Percentiles rank a stretch among this genome's conserved stretches.
Evolutionary conservation across 176 grass and related monocot genomes (phyloP).

Genomic region (Thalia dealbata): DNA sequence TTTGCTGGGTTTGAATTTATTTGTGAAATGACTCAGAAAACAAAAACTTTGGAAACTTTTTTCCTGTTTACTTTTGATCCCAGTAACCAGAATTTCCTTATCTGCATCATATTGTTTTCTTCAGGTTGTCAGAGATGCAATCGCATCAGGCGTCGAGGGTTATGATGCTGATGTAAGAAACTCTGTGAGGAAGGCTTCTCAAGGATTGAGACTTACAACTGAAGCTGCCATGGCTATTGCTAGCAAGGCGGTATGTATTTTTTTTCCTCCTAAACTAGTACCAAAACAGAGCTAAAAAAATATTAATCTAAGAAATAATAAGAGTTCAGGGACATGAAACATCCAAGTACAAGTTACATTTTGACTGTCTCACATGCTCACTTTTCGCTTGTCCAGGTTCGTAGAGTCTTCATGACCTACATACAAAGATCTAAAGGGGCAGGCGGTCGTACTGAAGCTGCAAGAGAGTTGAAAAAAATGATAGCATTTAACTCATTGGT

Average conservation of each 20-base stretch:
- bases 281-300: background rate
- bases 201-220: constrained; percentile 62
- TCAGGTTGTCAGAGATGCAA: constrained; percentile 71
- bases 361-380: constrained; percentile 10
- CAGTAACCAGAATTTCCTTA: background rate
- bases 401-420: constrained; percentile 69
- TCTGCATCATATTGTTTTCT: constrained; percentile 24
- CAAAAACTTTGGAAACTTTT: too few species aligned
- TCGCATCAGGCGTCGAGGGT: constrained; percentile 71
- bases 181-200: constrained; percentile 76
- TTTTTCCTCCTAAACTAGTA: constrained; percentile 12
- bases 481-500: constrained; percentile 75
- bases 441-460: constrained; percentile 72
- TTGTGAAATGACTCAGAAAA: too few species aligned
- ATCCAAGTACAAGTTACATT: constrained; percentile 2
- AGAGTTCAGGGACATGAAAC: background rate
- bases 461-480: constrained; percentile 87
- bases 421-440: constrained; percentile 57
- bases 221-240: constrained; percentile 85
- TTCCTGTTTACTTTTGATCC: too few species aligned
- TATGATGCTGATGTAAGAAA: constrained; percentile 56
- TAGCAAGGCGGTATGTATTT: constrained; percentile 70
- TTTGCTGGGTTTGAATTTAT: too few species aligned
- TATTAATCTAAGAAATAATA: background rate
- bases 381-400: constrained; percentile 43